Percentiles rank a stretch among this genome's conserved stretches.
Conservation (phyloP, 2,329 filamentous ascomycete genomes). For the Emergomyces africanus region DNA sequence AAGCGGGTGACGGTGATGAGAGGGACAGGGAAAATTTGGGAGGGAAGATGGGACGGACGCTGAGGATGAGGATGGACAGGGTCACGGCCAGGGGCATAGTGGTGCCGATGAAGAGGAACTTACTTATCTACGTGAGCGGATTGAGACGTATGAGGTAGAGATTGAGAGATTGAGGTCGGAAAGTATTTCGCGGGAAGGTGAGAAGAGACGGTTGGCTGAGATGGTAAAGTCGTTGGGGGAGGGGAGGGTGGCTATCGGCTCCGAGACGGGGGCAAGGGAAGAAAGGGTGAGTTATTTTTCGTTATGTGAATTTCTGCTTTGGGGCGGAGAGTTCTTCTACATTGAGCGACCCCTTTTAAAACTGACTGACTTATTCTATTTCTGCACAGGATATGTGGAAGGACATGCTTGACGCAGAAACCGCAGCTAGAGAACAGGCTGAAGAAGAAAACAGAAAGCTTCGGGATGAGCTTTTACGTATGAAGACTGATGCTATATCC, state of each 20-base stretch:
- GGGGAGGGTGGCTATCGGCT: slow-evolving; percentile 32
- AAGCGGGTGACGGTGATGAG: slow-evolving; percentile 36
- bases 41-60: slow-evolving; percentile 32
- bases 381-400: slow-evolving; percentile 71
- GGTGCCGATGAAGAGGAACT: slow-evolving; percentile 72
- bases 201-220: slow-evolving; percentile 77
- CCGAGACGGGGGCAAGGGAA: slow-evolving; percentile 37
- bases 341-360: slow-evolving; percentile 9
- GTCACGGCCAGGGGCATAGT: slow-evolving; percentile 36
- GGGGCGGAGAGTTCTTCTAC: not conserved
- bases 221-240: slow-evolving; percentile 56
- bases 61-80: slow-evolving; percentile 30
- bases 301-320: slow-evolving; percentile 12
- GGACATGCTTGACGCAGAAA: slow-evolving; percentile 86
- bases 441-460: slow-evolving; percentile 80
- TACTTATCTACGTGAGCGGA: slow-evolving; percentile 66
- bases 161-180: slow-evolving; percentile 74
- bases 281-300: slow-evolving; percentile 30
- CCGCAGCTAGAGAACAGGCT: slow-evolving; percentile 71
- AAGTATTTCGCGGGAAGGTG: slow-evolving; percentile 63
- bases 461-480: slow-evolving; percentile 67
- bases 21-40: slow-evolving; percentile 20
- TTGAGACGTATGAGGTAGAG: slow-evolving; percentile 72
- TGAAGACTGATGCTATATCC: slow-evolving; percentile 28
- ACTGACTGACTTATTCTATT: not conserved